These are phyloP conservation scores for Chenopodium album DNA, from an alignment of 148 eudicot species.

Conservation along the genomic window DNA sequence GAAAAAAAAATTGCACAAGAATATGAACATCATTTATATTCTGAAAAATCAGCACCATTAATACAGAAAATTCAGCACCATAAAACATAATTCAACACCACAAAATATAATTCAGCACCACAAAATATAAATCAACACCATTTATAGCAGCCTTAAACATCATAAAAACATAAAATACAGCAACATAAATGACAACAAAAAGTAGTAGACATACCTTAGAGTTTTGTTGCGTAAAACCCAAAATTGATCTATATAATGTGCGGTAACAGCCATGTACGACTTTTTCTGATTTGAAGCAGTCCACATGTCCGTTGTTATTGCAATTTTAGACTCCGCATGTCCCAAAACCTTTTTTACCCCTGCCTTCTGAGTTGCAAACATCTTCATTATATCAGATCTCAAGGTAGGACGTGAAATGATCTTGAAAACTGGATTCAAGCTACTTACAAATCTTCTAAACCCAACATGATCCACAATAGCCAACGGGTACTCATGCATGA, in stretches of 20 bases:
- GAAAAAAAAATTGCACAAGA: background rate
- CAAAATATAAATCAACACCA: too few relatives aligned
- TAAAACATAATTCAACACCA: too few relatives aligned
- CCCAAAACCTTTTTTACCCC: background rate
- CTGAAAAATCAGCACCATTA: too few relatives aligned
- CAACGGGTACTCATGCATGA: too few relatives aligned
- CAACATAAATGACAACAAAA: too few relatives aligned
- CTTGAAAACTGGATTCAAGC: constrained; percentile 18
- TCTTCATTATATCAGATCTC: constrained; percentile 12
- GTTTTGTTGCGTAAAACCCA: background rate
- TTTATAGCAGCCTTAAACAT: too few relatives aligned
- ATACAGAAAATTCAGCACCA: too few relatives aligned
- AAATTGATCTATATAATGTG: background rate
- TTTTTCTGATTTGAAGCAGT: background rate
- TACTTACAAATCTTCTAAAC: constrained; percentile 11
- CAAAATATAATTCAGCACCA: too few relatives aligned
- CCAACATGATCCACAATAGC: constrained; percentile 23
- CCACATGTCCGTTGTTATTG: constrained; percentile 3
- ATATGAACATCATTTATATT: background rate
- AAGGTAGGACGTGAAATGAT: constrained; percentile 3
- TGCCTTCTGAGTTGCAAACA: background rate
- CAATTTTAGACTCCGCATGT: background rate
- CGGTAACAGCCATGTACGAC: background rate
- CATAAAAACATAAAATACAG: too few relatives aligned
- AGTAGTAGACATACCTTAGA: too few relatives aligned